Percentiles rank a stretch among this genome's conserved stretches.
phyloP scores from a whole-genome alignment of 345 rosid species.

The Eucalyptus decipiens region DNA sequence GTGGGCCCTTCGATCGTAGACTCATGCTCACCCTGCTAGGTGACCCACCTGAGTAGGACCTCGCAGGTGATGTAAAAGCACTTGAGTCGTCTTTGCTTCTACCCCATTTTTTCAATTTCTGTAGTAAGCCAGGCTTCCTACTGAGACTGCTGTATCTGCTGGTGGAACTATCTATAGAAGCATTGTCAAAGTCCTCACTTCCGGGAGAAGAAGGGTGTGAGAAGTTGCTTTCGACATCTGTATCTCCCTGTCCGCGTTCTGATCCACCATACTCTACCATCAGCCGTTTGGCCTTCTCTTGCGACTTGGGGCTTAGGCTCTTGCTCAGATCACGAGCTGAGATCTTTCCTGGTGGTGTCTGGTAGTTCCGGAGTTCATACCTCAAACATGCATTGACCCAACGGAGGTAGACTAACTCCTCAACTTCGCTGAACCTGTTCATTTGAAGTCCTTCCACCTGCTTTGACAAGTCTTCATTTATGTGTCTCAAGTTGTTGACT shows the following conservation, averaged over 20 bases:
- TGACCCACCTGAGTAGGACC: conserved; percentile 66
- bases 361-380: conserved; percentile 85
- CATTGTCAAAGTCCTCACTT: conserved; percentile 83
- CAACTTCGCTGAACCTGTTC: conserved; percentile 97
- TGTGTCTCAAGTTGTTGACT: conserved; percentile 62
- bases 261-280: conserved; percentile 92
- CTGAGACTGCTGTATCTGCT: conserved; percentile 69
- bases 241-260: conserved; percentile 92
- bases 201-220: conserved; percentile 95
- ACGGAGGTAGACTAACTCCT: conserved; percentile 95
- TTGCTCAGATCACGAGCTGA: conserved; percentile 94
- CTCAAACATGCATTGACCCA: conserved; percentile 99
- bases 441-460: conserved; percentile 99
- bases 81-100: conserved; percentile 78
- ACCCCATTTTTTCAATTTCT: conserved; percentile 89
- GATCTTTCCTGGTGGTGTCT: conserved; percentile 69
- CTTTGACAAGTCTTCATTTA: conserved; percentile 77
- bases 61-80: conserved; percentile 57
- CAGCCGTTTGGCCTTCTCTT: conserved; percentile 71
- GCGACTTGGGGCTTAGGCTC: conserved; percentile 81
- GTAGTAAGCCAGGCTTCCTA: conserved; percentile 66
- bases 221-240: conserved; percentile 76
- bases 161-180: conserved; percentile 70
- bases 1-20: conserved; percentile 60
- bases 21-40: conserved; percentile 68